Evolutionary conservation across 176 grass and related monocot species (phyloP).

Genomic region (Zoysia pacifica): DNA sequence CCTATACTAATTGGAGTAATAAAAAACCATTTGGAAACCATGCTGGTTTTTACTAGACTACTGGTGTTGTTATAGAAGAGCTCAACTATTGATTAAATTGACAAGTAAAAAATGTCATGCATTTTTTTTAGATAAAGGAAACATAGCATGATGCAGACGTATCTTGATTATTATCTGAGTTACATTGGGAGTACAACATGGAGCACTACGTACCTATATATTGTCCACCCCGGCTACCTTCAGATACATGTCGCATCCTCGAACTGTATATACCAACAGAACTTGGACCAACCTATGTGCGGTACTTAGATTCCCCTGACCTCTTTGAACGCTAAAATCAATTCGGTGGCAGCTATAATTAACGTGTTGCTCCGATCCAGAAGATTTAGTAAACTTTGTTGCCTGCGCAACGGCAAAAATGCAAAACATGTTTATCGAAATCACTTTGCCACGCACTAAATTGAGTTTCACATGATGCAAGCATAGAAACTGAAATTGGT

Average conservation of each 20-base stretch:
- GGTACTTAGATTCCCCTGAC: background rate
- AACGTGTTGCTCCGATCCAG: background rate
- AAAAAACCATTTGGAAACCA: background rate
- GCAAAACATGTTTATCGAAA: slow-evolving; percentile 1
- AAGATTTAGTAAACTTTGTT: slow-evolving; percentile 8
- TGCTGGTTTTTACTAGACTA: background rate
- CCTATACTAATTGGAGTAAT: too few relatives aligned
- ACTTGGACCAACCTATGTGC: background rate
- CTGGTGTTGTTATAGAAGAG: background rate
- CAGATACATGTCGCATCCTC: background rate
- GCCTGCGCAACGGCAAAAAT: background rate
- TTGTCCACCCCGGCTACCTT: background rate
- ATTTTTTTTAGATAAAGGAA: background rate
- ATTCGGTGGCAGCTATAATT: background rate
- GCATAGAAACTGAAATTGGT: background rate
- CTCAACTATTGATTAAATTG: background rate
- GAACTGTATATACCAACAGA: background rate
- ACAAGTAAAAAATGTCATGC: background rate
- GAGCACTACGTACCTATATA: too few relatives aligned
- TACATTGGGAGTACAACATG: background rate
- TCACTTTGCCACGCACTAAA: background rate
- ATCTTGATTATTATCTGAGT: background rate
- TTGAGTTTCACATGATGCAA: slow-evolving; percentile 29
- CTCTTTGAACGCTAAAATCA: slow-evolving; percentile 17
- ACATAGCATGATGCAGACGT: background rate